Percentiles rank a stretch among this genome's conserved stretches.
Conservation (phyloP, 1,139 yeast genomes). For the Suhomyces chickasaworum region DNA sequence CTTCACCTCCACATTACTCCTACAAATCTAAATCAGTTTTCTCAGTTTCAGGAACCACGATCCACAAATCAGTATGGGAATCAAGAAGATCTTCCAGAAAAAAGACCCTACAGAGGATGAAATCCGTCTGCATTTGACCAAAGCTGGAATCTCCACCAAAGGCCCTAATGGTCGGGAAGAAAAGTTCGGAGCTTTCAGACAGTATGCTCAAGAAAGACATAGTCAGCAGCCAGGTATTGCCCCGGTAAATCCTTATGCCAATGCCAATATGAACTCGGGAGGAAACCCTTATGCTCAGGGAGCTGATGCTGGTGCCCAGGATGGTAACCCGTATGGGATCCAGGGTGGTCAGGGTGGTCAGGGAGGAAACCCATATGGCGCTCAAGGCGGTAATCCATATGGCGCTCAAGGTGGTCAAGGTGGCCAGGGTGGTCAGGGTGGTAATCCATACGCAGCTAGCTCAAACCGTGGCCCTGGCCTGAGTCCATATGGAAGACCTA, state of each 20-base stretch:
- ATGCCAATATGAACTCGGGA: slow-evolving; percentile 17
- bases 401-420: slow-evolving; percentile 10
- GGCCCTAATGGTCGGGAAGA: slow-evolving; percentile 41
- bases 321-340: slow-evolving; percentile 12
- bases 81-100: slow-evolving; percentile 57
- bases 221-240: slow-evolving; percentile 45
- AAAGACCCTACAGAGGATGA: slow-evolving; percentile 65
- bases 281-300: slow-evolving; percentile 10
- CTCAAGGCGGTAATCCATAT: slow-evolving; percentile 14
- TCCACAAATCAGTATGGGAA: slow-evolving; percentile 35
- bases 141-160: slow-evolving; percentile 56
- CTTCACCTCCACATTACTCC: not conserved
- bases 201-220: slow-evolving; percentile 56
- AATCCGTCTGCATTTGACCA: slow-evolving; percentile 52
- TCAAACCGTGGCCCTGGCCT: not conserved
- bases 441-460: slow-evolving; percentile 17
- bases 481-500: not conserved
- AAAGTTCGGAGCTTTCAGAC: slow-evolving; percentile 67
- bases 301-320: not conserved
- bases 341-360: slow-evolving; percentile 10
- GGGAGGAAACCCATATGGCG: slow-evolving; percentile 6
- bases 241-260: slow-evolving; percentile 51
- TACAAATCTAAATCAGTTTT: slow-evolving; percentile 1
- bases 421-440: slow-evolving; percentile 11
- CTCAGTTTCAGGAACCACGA: not conserved